These are phyloP conservation scores for Phialophora tarda DNA, from an alignment of 2,329 filamentous ascomycete species.

Conservation along the genomic window DNA sequence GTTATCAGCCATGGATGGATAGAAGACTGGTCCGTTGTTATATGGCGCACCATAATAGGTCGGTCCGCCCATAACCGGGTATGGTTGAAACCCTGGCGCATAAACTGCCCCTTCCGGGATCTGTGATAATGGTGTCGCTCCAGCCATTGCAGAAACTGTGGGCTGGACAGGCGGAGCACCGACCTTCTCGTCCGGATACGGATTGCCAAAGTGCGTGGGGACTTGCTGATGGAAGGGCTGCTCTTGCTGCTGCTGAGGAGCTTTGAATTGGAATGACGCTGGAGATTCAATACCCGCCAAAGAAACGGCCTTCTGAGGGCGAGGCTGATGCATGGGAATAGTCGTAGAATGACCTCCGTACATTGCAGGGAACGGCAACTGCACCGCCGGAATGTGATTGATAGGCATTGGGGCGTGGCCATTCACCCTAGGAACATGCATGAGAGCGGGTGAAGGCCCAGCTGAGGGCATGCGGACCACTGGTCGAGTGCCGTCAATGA, in stretches of 20 bases:
- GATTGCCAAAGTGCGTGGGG: slow-evolving; percentile 72
- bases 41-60: slow-evolving; percentile 65
- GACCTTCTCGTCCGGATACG: slow-evolving; percentile 45
- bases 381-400: slow-evolving; percentile 46
- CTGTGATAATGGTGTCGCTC: slow-evolving; percentile 83
- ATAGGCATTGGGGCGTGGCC: slow-evolving; percentile 16
- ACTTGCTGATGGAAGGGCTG: slow-evolving; percentile 95
- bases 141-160: slow-evolving; percentile 72
- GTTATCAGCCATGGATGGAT: slow-evolving; percentile 65
- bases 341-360: slow-evolving; percentile 65
- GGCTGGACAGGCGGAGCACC: slow-evolving; percentile 42
- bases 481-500: slow-evolving; percentile 66
- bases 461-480: slow-evolving; percentile 82
- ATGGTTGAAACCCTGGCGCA: slow-evolving; percentile 85
- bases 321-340: slow-evolving; percentile 88
- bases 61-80: slow-evolving; percentile 64
- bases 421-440: slow-evolving; percentile 26
- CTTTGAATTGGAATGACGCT: slow-evolving; percentile 63
- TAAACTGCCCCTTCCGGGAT: slow-evolving; percentile 93
- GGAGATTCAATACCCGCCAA: slow-evolving; percentile 91
- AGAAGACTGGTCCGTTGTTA: slow-evolving; percentile 53
- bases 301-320: slow-evolving; percentile 91
- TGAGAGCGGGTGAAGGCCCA: slow-evolving; percentile 40
- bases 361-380: slow-evolving; percentile 54
- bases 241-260: slow-evolving; percentile 70